Base-by-base conservation (phyloP, 73 alveolate species). In the Stentor coeruleus region DNA sequence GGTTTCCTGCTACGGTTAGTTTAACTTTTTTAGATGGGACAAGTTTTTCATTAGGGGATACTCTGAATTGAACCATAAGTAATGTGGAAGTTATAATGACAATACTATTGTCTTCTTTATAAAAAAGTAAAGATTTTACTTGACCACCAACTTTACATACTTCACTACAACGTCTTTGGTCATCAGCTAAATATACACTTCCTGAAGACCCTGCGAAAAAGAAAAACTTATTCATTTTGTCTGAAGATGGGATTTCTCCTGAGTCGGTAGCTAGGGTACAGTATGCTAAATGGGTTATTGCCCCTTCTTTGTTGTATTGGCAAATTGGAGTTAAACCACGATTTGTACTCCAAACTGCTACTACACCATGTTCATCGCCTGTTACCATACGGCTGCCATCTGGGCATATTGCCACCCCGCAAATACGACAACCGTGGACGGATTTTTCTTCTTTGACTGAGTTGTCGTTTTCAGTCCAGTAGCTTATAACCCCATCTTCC, bases 121-220 rank as follows among this genome's bases (percentile, higher is more conserved):
- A 97, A 81, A 92, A 95, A 41, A 97, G 92, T 42, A 97, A 72
- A 38, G 97, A 84, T 87, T 95, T 97, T 74, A 97, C 95, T 74
- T 94, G 90, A n/a, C 99, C 99, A 33, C 98, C 98, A 3, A 93
- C 98, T 82, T 96, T 97, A 81, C 99, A 97, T 0, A 97, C 98
- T 84, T 97, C 99, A 49, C 98, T 92, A 75, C 98, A 92, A 84
- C 94, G 91, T 82, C 91, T 91, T 33, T 86, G 76, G 88, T 97
- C 99, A 90, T 97, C 99, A n/a, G 99, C 99, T 87, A 97, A 86
- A 84, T 97, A 94, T n/a, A 97, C 96, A 0, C 95, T 89, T 14
- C 99, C 99, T 1, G 96, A 91, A 36, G 90, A 86, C 30, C 98
- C 98, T 6, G 97, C 98, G 83, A 97, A 97, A 87, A 97, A 97